These are phyloP conservation scores for Phanerochaete sordida DNA, from an alignment of 768 basidiomycete species.

Conservation along the genomic window DNA sequence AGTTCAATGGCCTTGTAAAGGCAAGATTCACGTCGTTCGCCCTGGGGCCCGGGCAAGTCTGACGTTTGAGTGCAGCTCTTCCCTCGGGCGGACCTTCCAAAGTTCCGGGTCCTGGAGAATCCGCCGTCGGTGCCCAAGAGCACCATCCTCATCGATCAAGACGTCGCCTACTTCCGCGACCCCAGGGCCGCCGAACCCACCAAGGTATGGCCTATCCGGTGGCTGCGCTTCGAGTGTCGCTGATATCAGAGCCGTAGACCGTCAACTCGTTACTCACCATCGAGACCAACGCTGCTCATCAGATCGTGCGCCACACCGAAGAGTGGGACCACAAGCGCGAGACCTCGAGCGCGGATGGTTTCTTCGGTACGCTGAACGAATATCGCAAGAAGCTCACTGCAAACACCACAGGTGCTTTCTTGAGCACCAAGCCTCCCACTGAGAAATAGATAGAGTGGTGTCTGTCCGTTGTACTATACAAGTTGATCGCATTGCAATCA, in stretches of 20 bases:
- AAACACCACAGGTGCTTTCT: constrained; percentile 30
- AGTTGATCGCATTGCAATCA: neutral
- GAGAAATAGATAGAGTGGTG: neutral
- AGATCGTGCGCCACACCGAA: constrained; percentile 37
- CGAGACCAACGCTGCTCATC: constrained; percentile 33
- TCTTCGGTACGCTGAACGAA: constrained; percentile 43
- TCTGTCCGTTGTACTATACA: neutral
- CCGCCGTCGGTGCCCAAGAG: constrained; percentile 33
- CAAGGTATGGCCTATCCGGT: constrained; percentile 34
- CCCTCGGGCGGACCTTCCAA: constrained; percentile 38
- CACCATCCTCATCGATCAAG: constrained; percentile 43
- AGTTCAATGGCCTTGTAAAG: constrained; percentile 43
- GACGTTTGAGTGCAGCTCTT: constrained; percentile 33
- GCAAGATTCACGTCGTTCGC: no score
- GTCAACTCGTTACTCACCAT: constrained; percentile 42
- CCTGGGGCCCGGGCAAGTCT: no score
- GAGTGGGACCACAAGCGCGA: constrained; percentile 42
- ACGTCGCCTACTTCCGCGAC: constrained; percentile 42
- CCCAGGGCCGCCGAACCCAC: constrained; percentile 34
- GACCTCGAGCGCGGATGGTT: constrained; percentile 36
- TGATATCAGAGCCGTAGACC: constrained; percentile 16
- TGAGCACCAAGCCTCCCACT: constrained; percentile 23
- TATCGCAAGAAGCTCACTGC: constrained; percentile 41
- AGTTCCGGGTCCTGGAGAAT: constrained; percentile 39
- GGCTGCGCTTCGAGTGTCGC: neutral